Evolutionary conservation across 371 early-diverging fungal genomes (phyloP), one percentile per base, ranked within the genome.

Genomic region (Thermomucor indicae-seudaticae): DNA sequence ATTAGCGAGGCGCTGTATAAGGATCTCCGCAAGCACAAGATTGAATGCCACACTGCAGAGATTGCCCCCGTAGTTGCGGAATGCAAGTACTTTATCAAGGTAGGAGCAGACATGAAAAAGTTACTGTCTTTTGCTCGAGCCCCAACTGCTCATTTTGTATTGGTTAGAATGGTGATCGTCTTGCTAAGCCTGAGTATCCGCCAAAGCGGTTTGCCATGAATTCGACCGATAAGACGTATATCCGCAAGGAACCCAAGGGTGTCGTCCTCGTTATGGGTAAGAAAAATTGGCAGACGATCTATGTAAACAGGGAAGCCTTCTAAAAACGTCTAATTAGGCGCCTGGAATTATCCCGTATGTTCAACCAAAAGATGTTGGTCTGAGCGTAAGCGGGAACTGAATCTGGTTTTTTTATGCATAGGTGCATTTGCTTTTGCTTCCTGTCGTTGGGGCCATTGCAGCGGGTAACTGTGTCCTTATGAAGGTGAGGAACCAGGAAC

Each of bases 261-360:
- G 75, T 84, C 7, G 91, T 86, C 5, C 58, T 89, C 29, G 67
- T 89, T 41, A 74, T 89, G 34, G 84, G 86, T 74, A 65, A 59
- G 55, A 30, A 22, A 24, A 38, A 20, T 16, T 10, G 6, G 7
- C 23, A 24, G 19, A 42, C 17, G 14, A 19, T 37, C 14, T 19
- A 11, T 14, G 7, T 14, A 10, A 37, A 10, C 10, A 10, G 10
- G 22, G 22, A 43, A 19, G 3, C 23, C 25, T 38, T 5, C 35
- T 2, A 19, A 6, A 17, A 12, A 12, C 46, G 11, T 29, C 23
- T 17, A 43, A 4, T 28, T 45, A 70, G 75, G 76, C n/a, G 76
- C 95, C 2, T 95, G 96, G 97, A 96, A 96, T 63, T 94, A 89
- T 65, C 93, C 91, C 23, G 57, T 93, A 65, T 27, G 53, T 43